Conservation (phyloP, 2,329 filamentous ascomycete species). For the Botryotinia calthae region DNA sequence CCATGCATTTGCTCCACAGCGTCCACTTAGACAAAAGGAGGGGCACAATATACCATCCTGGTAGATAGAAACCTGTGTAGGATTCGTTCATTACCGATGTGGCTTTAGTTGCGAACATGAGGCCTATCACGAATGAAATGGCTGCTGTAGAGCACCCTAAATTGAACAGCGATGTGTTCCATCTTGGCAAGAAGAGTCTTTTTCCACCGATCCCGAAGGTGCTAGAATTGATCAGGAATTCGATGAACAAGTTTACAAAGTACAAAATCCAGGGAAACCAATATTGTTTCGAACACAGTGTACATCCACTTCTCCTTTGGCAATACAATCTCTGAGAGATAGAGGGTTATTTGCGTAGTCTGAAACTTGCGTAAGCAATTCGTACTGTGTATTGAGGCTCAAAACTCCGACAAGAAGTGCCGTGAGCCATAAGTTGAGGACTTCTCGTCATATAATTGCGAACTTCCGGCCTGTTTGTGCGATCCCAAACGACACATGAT, state of each 20-base stretch:
- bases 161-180: background rate
- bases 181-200: background rate
- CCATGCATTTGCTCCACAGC: slow-evolving; percentile 2
- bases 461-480: slow-evolving; percentile 1
- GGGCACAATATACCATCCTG: slow-evolving; percentile 4
- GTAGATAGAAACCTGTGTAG: slow-evolving; percentile 13
- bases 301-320: background rate
- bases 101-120: slow-evolving; percentile 7
- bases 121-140: slow-evolving; percentile 18
- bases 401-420: background rate
- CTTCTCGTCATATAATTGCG: background rate
- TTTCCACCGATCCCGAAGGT: background rate
- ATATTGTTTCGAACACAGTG: background rate
- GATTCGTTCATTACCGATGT: slow-evolving; percentile 13
- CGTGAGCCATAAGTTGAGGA: slow-evolving; percentile 18
- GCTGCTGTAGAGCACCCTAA: slow-evolving; percentile 14
- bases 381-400: slow-evolving; percentile 14
- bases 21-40: slow-evolving; percentile 20
- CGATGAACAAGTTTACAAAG: background rate
- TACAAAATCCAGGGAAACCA: background rate
- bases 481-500: slow-evolving; percentile 21
- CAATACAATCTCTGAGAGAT: background rate
- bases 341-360: background rate
- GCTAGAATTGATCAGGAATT: background rate
- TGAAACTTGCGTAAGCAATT: background rate